phyloP scores from a whole-genome alignment of 352 stramenopile genomes.

The Globisporangium recalcitrans region DNA sequence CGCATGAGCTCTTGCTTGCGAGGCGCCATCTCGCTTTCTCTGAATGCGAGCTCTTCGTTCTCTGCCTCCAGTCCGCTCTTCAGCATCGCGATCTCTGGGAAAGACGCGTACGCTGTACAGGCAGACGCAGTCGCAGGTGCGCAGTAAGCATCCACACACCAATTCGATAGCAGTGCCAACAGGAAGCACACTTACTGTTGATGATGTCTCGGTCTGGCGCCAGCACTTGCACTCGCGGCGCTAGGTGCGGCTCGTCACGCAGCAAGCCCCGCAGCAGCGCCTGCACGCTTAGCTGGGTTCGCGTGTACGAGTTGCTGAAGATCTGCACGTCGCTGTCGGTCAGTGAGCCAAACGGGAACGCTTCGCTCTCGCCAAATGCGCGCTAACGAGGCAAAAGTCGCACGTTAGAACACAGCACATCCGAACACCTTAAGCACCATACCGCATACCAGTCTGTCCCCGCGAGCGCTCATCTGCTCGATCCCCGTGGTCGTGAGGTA shows the following conservation, averaged over 20 bases:
- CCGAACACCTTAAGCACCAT: neutral
- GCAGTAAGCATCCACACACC: neutral
- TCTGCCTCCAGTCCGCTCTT: constrained; percentile 47
- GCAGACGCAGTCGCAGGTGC: neutral
- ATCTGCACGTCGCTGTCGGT: constrained; percentile 37
- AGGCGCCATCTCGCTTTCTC: constrained; percentile 48
- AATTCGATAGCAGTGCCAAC: no score
- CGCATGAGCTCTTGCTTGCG: constrained; percentile 49
- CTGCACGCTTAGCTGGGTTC: constrained; percentile 76
- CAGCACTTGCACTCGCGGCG: constrained; percentile 46
- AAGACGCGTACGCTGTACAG: constrained; percentile 46
- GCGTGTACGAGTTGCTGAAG: constrained; percentile 67
- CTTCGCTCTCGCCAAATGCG: constrained; percentile 36
- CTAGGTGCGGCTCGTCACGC: constrained; percentile 26
- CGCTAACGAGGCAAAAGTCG: constrained; percentile 16
- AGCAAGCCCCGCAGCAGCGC: constrained; percentile 52
- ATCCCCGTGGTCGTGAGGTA: constrained; percentile 62
- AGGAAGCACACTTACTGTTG: constrained; percentile 45
- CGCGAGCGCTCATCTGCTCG: constrained; percentile 57
- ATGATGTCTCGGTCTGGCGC: constrained; percentile 70
- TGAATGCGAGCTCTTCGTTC: constrained; percentile 37
- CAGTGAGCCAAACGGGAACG: constrained; percentile 36
- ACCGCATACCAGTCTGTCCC: constrained; percentile 37
- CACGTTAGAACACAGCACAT: neutral
- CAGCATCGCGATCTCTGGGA: constrained; percentile 55